These are phyloP conservation scores for Gracilaria domingensis DNA, from an alignment of 23 red algal species.

Conservation along the genomic window DNA sequence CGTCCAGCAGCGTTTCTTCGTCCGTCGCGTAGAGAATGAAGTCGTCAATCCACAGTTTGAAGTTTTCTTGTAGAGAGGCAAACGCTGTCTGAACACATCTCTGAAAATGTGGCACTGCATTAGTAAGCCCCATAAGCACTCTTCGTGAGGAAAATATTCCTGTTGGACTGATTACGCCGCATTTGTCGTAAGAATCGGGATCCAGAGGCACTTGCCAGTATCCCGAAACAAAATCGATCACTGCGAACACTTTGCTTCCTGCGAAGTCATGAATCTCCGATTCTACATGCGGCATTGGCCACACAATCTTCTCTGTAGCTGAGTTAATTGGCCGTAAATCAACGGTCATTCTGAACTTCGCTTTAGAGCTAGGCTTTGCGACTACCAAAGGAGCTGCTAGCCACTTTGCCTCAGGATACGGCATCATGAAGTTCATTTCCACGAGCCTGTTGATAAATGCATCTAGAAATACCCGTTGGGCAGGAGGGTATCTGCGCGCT, in stretches of 20 bases:
- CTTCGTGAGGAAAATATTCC: not conserved
- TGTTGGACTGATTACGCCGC: not conserved
- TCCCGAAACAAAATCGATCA: slow-evolving; percentile 23
- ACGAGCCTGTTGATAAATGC: slow-evolving; percentile 28
- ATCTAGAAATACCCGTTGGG: slow-evolving; percentile 7
- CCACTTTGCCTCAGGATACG: slow-evolving; percentile 30
- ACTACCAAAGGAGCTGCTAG: slow-evolving; percentile 7
- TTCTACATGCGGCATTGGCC: slow-evolving; percentile 55
- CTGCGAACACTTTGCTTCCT: slow-evolving; percentile 22
- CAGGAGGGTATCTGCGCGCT: slow-evolving; percentile 19
- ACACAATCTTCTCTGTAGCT: not conserved
- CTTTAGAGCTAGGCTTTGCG: slow-evolving; percentile 23
- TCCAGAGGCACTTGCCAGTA: slow-evolving; percentile 38
- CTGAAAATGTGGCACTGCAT: slow-evolving; percentile 51
- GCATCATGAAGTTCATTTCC: slow-evolving; percentile 19
- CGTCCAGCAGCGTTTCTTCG: slow-evolving; percentile 3
- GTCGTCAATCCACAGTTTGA: slow-evolving; percentile 47
- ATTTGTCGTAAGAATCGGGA: not conserved
- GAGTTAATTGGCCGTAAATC: slow-evolving; percentile 30
- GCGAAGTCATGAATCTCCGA: slow-evolving; percentile 22
- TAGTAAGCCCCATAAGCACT: not conserved
- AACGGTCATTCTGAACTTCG: slow-evolving; percentile 25
- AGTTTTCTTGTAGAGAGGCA: slow-evolving; percentile 5
- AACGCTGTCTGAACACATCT: slow-evolving; percentile 30
- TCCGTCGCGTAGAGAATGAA: slow-evolving; percentile 36